Evolutionary conservation across 2,329 filamentous ascomycete species (phyloP).

Genomic region (Xylariales sp.): DNA sequence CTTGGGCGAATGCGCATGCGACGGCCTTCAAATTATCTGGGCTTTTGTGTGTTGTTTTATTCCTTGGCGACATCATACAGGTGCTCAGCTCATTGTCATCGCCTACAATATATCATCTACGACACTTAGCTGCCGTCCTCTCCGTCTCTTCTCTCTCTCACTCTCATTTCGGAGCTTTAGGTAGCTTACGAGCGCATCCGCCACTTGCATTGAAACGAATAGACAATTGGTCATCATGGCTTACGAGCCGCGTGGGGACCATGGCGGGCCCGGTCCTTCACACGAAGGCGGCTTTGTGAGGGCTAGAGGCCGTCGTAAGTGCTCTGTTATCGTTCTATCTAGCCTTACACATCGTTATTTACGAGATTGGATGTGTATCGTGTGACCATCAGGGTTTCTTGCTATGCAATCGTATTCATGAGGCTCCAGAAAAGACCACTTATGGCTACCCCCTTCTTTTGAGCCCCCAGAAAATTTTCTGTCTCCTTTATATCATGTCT

Average conservation of each 20-base stretch:
- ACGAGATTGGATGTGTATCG: neutral
- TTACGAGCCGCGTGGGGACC: constrained; percentile 66
- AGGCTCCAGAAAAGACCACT: neutral
- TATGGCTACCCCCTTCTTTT: neutral
- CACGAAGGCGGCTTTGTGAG: constrained; percentile 59
- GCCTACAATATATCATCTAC: neutral
- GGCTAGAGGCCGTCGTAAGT: constrained; percentile 65
- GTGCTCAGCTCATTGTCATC: constrained; percentile 1
- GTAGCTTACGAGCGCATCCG: neutral
- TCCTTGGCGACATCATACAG: constrained; percentile 7
- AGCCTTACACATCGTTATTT: neutral
- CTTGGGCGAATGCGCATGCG: constrained; percentile 15
- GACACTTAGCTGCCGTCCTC: neutral
- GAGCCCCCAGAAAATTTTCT: neutral
- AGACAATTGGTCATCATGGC: constrained; percentile 54
- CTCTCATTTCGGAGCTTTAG: constrained; percentile 4
- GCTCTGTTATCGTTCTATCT: constrained; percentile 15
- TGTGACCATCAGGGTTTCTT: neutral
- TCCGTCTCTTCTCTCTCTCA: neutral
- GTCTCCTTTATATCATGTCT: neutral
- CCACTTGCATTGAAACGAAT: constrained; percentile 15
- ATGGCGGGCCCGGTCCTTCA: constrained; percentile 54
- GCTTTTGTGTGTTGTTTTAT: constrained; percentile 13
- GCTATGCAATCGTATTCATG: neutral
- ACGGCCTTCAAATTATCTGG: constrained; percentile 18